phyloP scores from a whole-genome alignment of 192 early-diverging fungal genomes.

The Coemansia sp. region DNA sequence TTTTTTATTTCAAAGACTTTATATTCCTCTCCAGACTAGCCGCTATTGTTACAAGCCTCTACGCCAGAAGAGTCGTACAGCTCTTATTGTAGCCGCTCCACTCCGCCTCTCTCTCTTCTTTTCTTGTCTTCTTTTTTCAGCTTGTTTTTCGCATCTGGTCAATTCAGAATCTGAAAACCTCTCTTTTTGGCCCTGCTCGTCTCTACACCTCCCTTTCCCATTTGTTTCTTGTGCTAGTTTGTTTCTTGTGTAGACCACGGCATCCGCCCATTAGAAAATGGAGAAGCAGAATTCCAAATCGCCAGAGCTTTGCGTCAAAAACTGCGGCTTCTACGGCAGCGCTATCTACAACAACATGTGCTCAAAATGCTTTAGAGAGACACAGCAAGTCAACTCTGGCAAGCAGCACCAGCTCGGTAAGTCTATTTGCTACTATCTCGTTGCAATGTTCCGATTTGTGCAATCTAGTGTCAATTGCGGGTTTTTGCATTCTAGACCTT shows the following conservation, averaged over 20 bases:
- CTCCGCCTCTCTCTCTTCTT: constrained; percentile 7
- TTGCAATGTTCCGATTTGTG: not conserved
- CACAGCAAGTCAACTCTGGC: constrained; percentile 22
- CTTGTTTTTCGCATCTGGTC: constrained; percentile 11
- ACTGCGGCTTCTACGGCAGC: constrained; percentile 73
- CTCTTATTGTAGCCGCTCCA: not conserved
- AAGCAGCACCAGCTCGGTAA: constrained; percentile 46
- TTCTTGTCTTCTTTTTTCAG: constrained; percentile 10
- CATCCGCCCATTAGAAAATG: constrained; percentile 45
- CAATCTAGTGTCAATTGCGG: not conserved
- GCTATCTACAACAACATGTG: constrained; percentile 71
- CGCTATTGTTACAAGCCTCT: not conserved
- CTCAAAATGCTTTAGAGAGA: constrained; percentile 73
- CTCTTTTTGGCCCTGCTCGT: not conserved
- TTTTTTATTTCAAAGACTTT: not conserved
- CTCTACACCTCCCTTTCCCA: not conserved
- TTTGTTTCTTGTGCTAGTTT: not conserved
- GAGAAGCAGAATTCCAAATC: constrained; percentile 62
- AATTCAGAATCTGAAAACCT: constrained; percentile 1
- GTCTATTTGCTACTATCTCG: constrained; percentile 8
- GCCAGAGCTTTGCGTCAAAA: constrained; percentile 62
- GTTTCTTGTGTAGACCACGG: not conserved
- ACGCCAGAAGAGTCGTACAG: not conserved
- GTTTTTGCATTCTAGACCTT: constrained; percentile 2
- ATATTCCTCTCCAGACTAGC: not conserved